These are phyloP conservation scores for Acacia melanoxylon DNA, from an alignment of 306 rosid genomes.

Conservation along the genomic window DNA sequence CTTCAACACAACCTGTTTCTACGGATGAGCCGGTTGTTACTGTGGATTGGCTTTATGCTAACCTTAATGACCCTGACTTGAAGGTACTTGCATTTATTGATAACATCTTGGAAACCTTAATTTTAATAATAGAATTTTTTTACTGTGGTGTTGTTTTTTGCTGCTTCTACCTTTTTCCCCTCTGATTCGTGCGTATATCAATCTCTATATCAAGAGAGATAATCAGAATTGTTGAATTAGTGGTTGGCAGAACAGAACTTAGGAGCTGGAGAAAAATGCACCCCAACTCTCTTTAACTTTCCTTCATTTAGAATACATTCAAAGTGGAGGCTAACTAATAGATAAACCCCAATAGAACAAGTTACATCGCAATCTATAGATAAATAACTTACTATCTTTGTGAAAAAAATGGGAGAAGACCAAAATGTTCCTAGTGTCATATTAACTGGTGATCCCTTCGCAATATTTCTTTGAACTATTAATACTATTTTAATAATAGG, in stretches of 20 bases:
- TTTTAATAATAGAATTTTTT: not conserved
- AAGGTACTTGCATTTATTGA: conserved; percentile 52
- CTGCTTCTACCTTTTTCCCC: not conserved
- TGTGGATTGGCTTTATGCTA: conserved; percentile 82
- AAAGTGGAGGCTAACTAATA: not conserved
- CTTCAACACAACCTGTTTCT: conserved; percentile 59
- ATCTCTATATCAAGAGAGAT: not conserved
- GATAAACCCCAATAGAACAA: not conserved
- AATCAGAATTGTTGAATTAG: not conserved
- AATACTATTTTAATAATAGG: not conserved
- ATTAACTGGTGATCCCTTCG: not conserved
- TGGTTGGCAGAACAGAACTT: not conserved
- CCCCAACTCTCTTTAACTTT: not conserved
- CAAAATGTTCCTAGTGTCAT: not conserved
- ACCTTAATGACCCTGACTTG: conserved; percentile 74
- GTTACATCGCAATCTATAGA: not conserved
- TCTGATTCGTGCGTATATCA: not conserved
- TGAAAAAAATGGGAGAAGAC: not conserved
- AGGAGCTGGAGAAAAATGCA: not conserved
- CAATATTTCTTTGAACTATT: not conserved
- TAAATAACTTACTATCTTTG: not conserved
- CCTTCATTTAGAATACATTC: not conserved
- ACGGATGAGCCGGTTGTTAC: conserved; percentile 80
- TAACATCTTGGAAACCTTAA: not conserved
- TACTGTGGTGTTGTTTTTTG: not conserved